Evolutionary conservation across 495 filamentous ascomycete species (phyloP).

Genomic region (Sphaerosporella brunnea): DNA sequence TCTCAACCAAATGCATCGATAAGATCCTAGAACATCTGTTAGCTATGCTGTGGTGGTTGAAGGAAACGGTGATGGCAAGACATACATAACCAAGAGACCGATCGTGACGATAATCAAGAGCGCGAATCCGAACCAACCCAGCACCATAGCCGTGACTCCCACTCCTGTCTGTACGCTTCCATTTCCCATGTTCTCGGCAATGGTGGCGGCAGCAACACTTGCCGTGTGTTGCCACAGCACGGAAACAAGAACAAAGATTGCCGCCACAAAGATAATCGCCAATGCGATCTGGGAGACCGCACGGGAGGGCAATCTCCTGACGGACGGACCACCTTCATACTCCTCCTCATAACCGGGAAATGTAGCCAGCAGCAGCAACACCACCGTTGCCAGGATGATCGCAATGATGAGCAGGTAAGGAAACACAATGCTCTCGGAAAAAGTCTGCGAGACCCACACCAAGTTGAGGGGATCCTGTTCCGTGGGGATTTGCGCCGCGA

Average conservation of each 20-base stretch:
- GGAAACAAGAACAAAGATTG: constrained; percentile 60
- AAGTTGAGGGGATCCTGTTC: constrained; percentile 66
- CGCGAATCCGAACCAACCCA: constrained; percentile 93
- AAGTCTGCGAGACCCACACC: constrained; percentile 61
- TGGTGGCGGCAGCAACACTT: constrained; percentile 78
- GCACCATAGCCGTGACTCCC: constrained; percentile 79
- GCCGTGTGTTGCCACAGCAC: constrained; percentile 76
- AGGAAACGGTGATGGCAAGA: no score
- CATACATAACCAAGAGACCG: constrained; percentile 69
- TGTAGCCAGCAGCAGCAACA: constrained; percentile 55
- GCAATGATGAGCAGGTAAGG: constrained; percentile 68
- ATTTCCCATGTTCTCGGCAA: constrained; percentile 90
- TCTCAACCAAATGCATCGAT: constrained; percentile 26
- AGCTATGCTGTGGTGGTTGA: no score
- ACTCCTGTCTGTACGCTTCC: constrained; percentile 77
- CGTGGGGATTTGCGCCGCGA: constrained; percentile 48
- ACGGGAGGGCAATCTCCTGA: constrained; percentile 54
- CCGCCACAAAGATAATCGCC: constrained; percentile 61
- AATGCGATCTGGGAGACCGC: constrained; percentile 58
- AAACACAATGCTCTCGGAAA: constrained; percentile 68
- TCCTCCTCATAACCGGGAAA: constrained; percentile 70
- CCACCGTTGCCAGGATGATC: constrained; percentile 63
- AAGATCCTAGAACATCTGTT: constrained; percentile 18
- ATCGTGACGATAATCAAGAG: constrained; percentile 85
- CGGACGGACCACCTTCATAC: constrained; percentile 43